These are phyloP conservation scores for Talaromyces sp. DNA, from an alignment of 2,329 filamentous ascomycete species.

Conservation along the genomic window DNA sequence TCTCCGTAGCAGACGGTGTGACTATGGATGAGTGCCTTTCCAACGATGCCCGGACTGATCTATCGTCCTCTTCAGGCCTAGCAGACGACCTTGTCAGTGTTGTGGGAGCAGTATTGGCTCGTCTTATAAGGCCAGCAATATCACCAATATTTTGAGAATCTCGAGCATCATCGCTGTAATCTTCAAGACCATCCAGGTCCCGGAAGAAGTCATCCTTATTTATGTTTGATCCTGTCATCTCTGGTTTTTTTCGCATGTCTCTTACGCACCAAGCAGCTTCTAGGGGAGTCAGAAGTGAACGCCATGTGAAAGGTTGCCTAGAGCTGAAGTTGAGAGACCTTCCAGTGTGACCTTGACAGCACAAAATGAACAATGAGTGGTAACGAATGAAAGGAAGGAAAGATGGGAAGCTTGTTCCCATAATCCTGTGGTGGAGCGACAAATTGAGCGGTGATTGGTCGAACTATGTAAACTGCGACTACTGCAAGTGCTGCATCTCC, in stretches of 20 bases:
- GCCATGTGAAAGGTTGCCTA: constrained; percentile 17
- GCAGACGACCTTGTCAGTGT: neutral
- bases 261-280: constrained; percentile 2
- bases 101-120: neutral
- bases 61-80: neutral
- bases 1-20: neutral
- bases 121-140: neutral
- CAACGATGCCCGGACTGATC: neutral
- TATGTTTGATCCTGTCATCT: neutral
- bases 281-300: neutral
- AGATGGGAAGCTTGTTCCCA: neutral
- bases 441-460: neutral
- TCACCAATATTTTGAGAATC: constrained; percentile 23
- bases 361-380: neutral
- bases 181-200: constrained; percentile 34
- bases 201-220: constrained; percentile 30
- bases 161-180: constrained; percentile 25
- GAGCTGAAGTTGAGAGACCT: neutral
- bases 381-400: neutral
- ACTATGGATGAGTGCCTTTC: neutral
- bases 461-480: constrained; percentile 8
- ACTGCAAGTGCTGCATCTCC: neutral
- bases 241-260: neutral
- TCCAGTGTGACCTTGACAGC: neutral
- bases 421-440: neutral